Evolutionary conservation across 148 eudicot genomes (phyloP), one percentile per base, ranked within the genome.

Genomic region (Selenicereus undatus): DNA sequence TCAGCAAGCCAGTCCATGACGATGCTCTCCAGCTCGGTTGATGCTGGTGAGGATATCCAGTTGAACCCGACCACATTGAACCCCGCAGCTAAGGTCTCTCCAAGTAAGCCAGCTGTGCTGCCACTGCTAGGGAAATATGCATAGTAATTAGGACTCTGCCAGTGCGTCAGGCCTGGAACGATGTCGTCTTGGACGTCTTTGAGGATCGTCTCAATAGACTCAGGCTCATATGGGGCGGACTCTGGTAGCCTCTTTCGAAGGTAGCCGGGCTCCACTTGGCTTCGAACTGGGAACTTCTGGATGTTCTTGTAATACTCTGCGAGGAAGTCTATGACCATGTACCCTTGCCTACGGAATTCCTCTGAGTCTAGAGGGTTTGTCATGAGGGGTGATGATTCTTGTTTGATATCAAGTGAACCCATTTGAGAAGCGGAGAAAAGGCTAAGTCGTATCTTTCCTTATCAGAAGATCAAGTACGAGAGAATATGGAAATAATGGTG

Each of bases 71-170:
- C 89, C 3, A 87, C 84, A 13, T 87, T 86, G 16, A 87, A 81
- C 4, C 89, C 89, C 0, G 89, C 84, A 0, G 83, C 79, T 16
- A 87, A 77, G 0, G 84, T 87, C 66, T 87, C 89, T 0, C 89
- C 89, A 0, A 87, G 79, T 3, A 87, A 24, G 0, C 86, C 89
- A 22, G 89, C 89, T 3, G 51, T 85, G 74, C 89, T 87, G 3
- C 84, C 84, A 79, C 86, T 87, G 26, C 83, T 79, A 0, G 89
- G 89, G 65, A 81, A 87, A 78, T 87, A 85, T 4, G 89, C 89
- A 42, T 70, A 87, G 60, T 83, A 84, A 51, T 83, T 85, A 18
- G 89, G 89, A 79, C 89, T 87, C 75, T 87, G 89, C 89, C 89
- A 85, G 16, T 87, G 89, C 10, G 89, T 83, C 5, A 87, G 32